These are phyloP conservation scores for Phytophthora sansomeana DNA, from an alignment of 352 stramenopile species.

Conservation along the genomic window DNA sequence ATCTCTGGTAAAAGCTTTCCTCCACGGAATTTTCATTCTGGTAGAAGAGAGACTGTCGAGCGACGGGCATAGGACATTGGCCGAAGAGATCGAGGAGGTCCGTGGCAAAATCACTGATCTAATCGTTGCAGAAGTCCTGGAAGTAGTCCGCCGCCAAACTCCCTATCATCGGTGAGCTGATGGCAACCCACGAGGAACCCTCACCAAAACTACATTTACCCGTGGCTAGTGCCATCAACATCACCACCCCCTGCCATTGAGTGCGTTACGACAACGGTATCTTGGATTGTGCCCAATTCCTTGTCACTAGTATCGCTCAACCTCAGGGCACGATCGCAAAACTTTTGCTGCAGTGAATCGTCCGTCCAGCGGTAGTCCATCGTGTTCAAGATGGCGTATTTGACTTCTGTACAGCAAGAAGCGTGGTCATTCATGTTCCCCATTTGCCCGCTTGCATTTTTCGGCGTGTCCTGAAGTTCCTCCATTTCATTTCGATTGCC, in stretches of 20 bases:
- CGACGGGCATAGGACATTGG: constrained; percentile 33
- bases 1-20: too few relatives aligned
- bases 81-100: constrained; percentile 12
- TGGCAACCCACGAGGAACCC: constrained; percentile 37
- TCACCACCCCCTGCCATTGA: not conserved
- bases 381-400: constrained; percentile 6
- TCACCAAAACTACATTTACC: constrained; percentile 20
- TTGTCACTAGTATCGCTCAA: not conserved
- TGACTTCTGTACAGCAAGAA: constrained; percentile 8
- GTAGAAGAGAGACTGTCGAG: constrained; percentile 28
- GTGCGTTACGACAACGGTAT: not conserved
- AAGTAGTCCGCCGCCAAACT: constrained; percentile 1
- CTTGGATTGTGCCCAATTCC: not conserved
- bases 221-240: not conserved
- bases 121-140: not conserved
- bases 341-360: constrained; percentile 1
- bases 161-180: constrained; percentile 34
- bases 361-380: constrained; percentile 7
- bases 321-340: not conserved
- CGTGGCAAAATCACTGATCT: not conserved
- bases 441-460: not conserved
- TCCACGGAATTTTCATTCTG: too few relatives aligned
- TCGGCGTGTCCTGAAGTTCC: constrained; percentile 5
- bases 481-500: not conserved
- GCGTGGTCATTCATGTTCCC: constrained; percentile 1